Evolutionary conservation across 169 alveolate species (phyloP).

Genomic region (Babesia sp.): DNA sequence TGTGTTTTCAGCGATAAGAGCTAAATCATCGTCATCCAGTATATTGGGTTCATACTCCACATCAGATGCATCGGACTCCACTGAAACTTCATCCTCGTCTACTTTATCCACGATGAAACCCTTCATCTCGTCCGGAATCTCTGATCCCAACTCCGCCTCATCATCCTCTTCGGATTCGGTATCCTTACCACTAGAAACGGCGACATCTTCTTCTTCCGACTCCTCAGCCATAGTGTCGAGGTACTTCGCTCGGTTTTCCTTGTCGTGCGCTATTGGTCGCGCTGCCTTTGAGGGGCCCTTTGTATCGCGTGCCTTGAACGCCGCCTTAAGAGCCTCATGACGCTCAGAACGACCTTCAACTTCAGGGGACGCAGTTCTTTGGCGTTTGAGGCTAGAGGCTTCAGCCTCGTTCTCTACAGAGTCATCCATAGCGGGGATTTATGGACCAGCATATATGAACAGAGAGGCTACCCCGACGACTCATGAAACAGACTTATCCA

Average conservation of each 20-base stretch:
- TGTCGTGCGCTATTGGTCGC: not conserved
- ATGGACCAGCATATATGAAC: not conserved
- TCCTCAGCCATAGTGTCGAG: constrained; percentile 70
- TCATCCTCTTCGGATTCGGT: constrained; percentile 55
- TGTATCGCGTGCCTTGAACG: constrained; percentile 3
- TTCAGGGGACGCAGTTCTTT: not conserved
- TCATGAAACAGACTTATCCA: not conserved
- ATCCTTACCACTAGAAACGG: constrained; percentile 22
- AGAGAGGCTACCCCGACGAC: constrained; percentile 4
- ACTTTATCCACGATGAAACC: constrained; percentile 73
- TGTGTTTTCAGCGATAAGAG: constrained; percentile 77
- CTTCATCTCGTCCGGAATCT: constrained; percentile 70
- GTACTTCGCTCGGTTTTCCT: constrained; percentile 17
- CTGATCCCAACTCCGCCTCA: constrained; percentile 53
- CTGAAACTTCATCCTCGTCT: constrained; percentile 68
- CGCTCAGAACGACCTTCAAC: constrained; percentile 2
- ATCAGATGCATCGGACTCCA: constrained; percentile 65
- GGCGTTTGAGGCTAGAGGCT: constrained; percentile 3
- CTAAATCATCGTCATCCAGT: constrained; percentile 79
- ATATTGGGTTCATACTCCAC: constrained; percentile 74
- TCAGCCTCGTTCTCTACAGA: constrained; percentile 19
- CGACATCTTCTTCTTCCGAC: constrained; percentile 54
- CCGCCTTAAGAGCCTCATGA: constrained; percentile 25
- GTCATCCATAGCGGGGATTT: not conserved
- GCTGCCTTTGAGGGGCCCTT: constrained; percentile 8